Conservation (phyloP, 306 rosid genomes). For the Hippophae rhamnoides region DNA sequence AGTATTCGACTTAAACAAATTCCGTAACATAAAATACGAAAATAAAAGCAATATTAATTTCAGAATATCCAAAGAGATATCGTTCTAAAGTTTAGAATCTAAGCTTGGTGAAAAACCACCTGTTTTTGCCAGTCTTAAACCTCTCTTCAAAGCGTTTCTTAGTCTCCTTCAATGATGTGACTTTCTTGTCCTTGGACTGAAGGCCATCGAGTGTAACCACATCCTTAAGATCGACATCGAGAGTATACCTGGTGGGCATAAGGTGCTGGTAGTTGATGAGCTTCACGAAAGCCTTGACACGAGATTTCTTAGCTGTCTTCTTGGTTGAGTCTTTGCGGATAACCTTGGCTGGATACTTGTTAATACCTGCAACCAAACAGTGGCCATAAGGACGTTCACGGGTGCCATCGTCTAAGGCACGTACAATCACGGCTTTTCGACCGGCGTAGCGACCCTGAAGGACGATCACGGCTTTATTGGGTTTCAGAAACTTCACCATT, state of each 20-base stretch:
- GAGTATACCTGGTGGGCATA: slow-evolving; percentile 41
- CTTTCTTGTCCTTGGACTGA: slow-evolving; percentile 34
- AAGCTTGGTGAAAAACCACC: slow-evolving; percentile 50
- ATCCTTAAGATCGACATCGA: slow-evolving; percentile 43
- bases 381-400: slow-evolving; percentile 42
- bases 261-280: slow-evolving; percentile 41
- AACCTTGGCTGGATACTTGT: slow-evolving; percentile 39
- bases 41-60: background rate
- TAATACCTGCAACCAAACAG: slow-evolving; percentile 41
- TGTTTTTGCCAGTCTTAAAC: slow-evolving; percentile 44
- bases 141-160: slow-evolving; percentile 40
- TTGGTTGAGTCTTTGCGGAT: slow-evolving; percentile 40
- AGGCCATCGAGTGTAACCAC: slow-evolving; percentile 24
- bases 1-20: background rate
- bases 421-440: slow-evolving; percentile 39
- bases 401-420: slow-evolving; percentile 39
- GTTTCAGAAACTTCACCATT: slow-evolving; percentile 41
- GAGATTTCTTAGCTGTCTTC: slow-evolving; percentile 42
- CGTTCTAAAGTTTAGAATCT: slow-evolving; percentile 19
- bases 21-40: background rate
- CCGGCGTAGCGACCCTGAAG: slow-evolving; percentile 48
- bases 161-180: slow-evolving; percentile 33
- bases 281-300: slow-evolving; percentile 42
- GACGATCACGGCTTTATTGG: slow-evolving; percentile 37
- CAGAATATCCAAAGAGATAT: background rate